These are phyloP conservation scores for Gynostemma pentaphyllum DNA, from an alignment of 306 rosid species.

Conservation along the genomic window DNA sequence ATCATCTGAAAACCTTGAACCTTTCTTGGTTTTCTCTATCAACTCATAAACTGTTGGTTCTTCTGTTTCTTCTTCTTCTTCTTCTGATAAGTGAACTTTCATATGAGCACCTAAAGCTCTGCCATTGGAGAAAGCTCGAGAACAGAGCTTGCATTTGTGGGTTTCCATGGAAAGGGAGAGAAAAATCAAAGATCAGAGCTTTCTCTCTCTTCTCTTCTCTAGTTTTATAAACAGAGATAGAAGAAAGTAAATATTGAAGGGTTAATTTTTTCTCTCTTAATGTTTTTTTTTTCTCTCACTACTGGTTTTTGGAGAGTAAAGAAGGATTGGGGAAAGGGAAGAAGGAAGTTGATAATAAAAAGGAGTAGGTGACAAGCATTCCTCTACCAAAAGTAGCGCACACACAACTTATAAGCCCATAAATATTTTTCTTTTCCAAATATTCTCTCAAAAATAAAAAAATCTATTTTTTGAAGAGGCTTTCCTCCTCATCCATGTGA, in stretches of 20 bases:
- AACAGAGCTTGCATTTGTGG: constrained; percentile 82
- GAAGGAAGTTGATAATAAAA: too few species aligned
- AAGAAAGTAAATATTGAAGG: not conserved
- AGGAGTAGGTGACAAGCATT: constrained; percentile 97
- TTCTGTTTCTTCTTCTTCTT: constrained; percentile 3
- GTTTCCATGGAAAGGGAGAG: too few species aligned
- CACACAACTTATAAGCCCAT: constrained; percentile 21
- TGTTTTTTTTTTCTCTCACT: constrained; percentile 11
- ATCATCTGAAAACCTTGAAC: constrained; percentile 49
- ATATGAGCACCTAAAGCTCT: constrained; percentile 85
- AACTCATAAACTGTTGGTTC: constrained; percentile 24
- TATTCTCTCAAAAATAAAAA: not conserved
- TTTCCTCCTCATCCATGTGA: too few species aligned
- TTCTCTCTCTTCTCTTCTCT: too few species aligned
- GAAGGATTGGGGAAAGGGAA: constrained; percentile 39
- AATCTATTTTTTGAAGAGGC: too few species aligned
- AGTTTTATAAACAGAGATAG: too few species aligned
- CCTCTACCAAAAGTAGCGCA: constrained; percentile 58
- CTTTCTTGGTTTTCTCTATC: constrained; percentile 66
- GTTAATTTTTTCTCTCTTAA: not conserved
- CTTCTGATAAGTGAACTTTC: constrained; percentile 83
- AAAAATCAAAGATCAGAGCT: constrained; percentile 15
- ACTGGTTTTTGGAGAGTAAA: constrained; percentile 21
- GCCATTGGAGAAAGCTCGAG: constrained; percentile 48
- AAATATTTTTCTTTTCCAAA: not conserved